Evolutionary conservation across 352 stramenopile species (phyloP), one percentile per base, ranked within the genome.

Genomic region (Pythium aristosporum): DNA sequence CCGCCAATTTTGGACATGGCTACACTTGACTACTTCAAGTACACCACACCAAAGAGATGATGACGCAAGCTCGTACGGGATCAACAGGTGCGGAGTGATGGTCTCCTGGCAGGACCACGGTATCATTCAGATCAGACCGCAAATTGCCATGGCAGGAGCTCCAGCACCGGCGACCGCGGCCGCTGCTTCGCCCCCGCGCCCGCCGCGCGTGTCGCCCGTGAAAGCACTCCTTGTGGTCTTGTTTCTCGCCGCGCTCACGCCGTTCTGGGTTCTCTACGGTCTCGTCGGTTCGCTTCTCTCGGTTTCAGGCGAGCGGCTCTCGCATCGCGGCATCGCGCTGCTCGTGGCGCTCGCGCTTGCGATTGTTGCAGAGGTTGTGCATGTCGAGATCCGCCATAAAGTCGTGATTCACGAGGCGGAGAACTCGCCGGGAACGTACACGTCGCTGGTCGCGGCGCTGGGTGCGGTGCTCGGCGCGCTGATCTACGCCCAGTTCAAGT

Each of bases 241-340:
- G 21, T 39, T 54, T 1, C 18, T 85, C 12, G 25, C 71, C 48
- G 25, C 71, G 43, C 65, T 85, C 50, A 79, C 73, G 49, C 79
- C 79, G 23, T 61, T 84, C 55, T 79, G 65, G 73, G 39, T 82
- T 32, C 37, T 58, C 25, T 88, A 84, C 56, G 79, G 76, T 8
- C 59, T 73, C 9, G 28, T 85, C 13, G 79, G 79, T 16, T 63
- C 57, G 2, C 20, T 88, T 49, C 58, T 88, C 56, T 77, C 73
- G 41, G 67, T 51, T 16, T 59, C 76, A 2, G 75, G 73, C 5
- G 51, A 55, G 15, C 48, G 28, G 32, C 57, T 85, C 20, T 68
- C 69, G 5, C 43, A 20, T 21, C 41, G 20, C 1, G 73, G 76
- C 5, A 23, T 82, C 28, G 56, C 55, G 21, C 1, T 74, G 8